These are phyloP conservation scores for Acer negundo DNA, from an alignment of 345 rosid species.

Conservation along the genomic window DNA sequence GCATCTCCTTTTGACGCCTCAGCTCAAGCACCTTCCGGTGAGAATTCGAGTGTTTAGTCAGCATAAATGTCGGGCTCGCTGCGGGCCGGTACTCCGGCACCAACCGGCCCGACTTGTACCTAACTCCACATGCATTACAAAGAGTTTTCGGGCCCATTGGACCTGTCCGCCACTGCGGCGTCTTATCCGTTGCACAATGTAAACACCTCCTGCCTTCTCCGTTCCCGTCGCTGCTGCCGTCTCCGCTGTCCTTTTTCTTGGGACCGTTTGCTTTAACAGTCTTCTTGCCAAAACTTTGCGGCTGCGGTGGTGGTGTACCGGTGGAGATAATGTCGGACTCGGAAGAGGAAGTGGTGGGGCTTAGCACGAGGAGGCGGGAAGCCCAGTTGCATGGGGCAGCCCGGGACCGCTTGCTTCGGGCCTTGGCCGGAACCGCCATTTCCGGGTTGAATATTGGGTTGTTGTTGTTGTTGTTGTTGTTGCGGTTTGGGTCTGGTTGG, in stretches of 20 bases:
- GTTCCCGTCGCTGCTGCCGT: slow-evolving; percentile 19
- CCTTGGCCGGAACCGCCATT: slow-evolving; percentile 83
- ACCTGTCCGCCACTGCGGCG: slow-evolving; percentile 87
- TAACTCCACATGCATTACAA: slow-evolving; percentile 90
- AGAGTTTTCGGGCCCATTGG: slow-evolving; percentile 84
- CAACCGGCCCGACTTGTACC: slow-evolving; percentile 74
- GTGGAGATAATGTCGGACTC: slow-evolving; percentile 28
- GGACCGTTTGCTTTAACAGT: slow-evolving; percentile 16
- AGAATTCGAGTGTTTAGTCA: slow-evolving; percentile 73
- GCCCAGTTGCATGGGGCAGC: slow-evolving; percentile 84
- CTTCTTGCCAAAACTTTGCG: slow-evolving; percentile 33
- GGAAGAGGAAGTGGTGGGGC: slow-evolving; percentile 38
- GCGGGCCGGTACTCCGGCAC: slow-evolving; percentile 87
- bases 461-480: background rate
- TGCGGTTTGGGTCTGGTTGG: slow-evolving; percentile 25
- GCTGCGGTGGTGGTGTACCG: slow-evolving; percentile 14
- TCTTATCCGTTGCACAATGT: slow-evolving; percentile 78
- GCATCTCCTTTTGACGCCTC: slow-evolving; percentile 49
- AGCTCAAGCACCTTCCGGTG: slow-evolving; percentile 77
- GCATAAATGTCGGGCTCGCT: slow-evolving; percentile 71
- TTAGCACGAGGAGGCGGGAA: slow-evolving; percentile 66
- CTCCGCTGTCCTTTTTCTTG: slow-evolving; percentile 47
- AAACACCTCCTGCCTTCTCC: slow-evolving; percentile 58
- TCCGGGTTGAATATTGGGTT: slow-evolving; percentile 56
- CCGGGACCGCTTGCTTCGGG: slow-evolving; percentile 94